Conservation (phyloP, 345 rosid species). For the Hibiscus trionum region DNA sequence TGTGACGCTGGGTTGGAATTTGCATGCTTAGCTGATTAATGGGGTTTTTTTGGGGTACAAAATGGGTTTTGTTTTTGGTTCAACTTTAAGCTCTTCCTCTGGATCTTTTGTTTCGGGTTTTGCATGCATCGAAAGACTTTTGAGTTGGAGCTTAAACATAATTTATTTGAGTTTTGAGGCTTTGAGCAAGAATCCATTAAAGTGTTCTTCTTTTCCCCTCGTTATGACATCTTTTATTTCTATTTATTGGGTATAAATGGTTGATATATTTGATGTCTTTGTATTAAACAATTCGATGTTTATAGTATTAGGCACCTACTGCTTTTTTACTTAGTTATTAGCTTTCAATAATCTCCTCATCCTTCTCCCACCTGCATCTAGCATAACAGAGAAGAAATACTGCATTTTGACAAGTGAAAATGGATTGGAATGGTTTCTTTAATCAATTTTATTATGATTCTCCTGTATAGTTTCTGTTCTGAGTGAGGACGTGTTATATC, state of each 20-base stretch:
- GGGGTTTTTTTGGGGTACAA: neutral
- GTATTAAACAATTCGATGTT: neutral
- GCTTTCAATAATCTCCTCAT: neutral
- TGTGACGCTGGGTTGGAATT: conserved; percentile 9
- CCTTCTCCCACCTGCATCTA: too few species aligned
- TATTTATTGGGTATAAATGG: neutral
- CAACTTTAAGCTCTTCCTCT: neutral
- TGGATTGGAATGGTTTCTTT: neutral
- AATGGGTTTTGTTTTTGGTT: neutral
- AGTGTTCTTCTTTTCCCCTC: neutral
- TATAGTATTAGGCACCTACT: neutral
- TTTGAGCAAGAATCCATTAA: neutral
- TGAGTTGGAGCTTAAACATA: neutral
- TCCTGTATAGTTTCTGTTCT: neutral
- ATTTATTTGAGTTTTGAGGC: neutral
- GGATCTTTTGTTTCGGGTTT: neutral
- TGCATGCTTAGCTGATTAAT: conserved; percentile 4
- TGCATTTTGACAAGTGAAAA: neutral
- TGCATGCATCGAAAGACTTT: conserved; percentile 3
- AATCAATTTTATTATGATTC: neutral
- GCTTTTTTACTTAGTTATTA: neutral
- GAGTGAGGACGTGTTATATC: neutral
- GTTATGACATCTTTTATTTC: neutral
- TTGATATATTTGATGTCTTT: neutral
- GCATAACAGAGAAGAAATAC: neutral